phyloP scores from a whole-genome alignment of 768 basidiomycete genomes.

The Trametes elegans region DNA sequence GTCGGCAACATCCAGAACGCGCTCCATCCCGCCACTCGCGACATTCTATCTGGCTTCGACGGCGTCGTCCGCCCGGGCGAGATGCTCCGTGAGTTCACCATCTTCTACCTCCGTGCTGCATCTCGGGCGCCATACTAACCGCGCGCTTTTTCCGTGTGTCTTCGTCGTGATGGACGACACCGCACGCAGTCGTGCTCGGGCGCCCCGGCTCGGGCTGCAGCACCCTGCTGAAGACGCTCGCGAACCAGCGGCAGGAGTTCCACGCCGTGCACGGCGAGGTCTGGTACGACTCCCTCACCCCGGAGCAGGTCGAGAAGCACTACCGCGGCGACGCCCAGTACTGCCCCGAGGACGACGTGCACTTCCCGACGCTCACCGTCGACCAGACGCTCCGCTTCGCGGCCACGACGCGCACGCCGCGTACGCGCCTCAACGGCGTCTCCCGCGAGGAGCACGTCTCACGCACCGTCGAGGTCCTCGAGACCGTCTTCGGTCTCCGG shows the following conservation, averaged over 20 bases:
- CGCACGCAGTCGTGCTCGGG: constrained; percentile 68
- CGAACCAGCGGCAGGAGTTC: constrained; percentile 72
- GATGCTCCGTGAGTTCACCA: constrained; percentile 71
- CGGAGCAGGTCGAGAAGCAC: constrained; percentile 57
- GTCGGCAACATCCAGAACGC: constrained; percentile 41
- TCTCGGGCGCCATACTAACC: background rate
- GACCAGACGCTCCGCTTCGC: constrained; percentile 73
- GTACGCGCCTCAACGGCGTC: constrained; percentile 42
- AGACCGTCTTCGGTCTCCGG: constrained; percentile 71
- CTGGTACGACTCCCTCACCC: constrained; percentile 71
- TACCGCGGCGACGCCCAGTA: constrained; percentile 82
- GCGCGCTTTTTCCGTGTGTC: background rate
- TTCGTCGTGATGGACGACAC: background rate
- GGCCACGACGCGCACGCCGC: constrained; percentile 65
- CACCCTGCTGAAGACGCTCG: constrained; percentile 77
- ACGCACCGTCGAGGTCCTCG: constrained; percentile 48
- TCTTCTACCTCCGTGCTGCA: background rate
- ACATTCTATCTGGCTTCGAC: constrained; percentile 51
- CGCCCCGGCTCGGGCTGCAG: constrained; percentile 84
- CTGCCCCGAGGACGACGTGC: constrained; percentile 82
- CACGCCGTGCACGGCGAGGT: constrained; percentile 68
- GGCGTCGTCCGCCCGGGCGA: constrained; percentile 61
- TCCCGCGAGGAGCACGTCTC: constrained; percentile 44
- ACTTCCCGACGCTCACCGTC: constrained; percentile 83
- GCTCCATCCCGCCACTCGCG: constrained; percentile 61